These are phyloP conservation scores for Tetrapyrgos nigripes DNA, from an alignment of 1,284 basidiomycete genomes.

Conservation along the genomic window DNA sequence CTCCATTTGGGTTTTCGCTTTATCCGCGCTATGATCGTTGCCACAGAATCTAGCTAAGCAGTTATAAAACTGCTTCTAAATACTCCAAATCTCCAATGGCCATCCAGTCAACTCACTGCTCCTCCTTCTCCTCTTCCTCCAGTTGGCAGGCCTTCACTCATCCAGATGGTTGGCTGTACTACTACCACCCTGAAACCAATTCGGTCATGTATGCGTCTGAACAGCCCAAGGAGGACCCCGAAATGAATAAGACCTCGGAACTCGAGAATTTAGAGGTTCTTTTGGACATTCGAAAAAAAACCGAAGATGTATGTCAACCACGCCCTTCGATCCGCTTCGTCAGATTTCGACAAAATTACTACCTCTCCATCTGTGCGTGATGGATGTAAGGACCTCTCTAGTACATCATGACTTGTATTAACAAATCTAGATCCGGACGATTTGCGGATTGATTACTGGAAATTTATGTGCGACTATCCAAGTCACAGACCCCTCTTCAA, in stretches of 20 bases:
- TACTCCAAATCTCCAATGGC: too few species aligned
- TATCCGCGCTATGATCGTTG: too few species aligned
- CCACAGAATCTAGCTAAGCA: too few species aligned
- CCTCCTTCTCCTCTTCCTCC: too few species aligned
- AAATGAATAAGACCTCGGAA: background rate
- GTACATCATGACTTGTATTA: too few species aligned
- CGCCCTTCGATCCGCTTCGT: background rate
- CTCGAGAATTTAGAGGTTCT: background rate
- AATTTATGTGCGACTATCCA: background rate
- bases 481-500: background rate
- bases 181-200: background rate
- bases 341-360: background rate
- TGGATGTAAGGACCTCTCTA: background rate
- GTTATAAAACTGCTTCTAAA: too few species aligned
- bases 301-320: background rate
- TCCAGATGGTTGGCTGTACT: background rate
- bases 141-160: background rate
- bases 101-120: too few species aligned
- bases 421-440: background rate
- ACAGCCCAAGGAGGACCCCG: background rate
- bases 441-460: background rate
- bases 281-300: background rate
- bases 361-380: background rate
- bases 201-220: background rate
- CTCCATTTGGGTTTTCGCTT: too few species aligned